Evolutionary conservation across 2,329 filamentous ascomycete genomes (phyloP), one percentile per base, ranked within the genome.

Genomic region (Metarhizium brunneum): DNA sequence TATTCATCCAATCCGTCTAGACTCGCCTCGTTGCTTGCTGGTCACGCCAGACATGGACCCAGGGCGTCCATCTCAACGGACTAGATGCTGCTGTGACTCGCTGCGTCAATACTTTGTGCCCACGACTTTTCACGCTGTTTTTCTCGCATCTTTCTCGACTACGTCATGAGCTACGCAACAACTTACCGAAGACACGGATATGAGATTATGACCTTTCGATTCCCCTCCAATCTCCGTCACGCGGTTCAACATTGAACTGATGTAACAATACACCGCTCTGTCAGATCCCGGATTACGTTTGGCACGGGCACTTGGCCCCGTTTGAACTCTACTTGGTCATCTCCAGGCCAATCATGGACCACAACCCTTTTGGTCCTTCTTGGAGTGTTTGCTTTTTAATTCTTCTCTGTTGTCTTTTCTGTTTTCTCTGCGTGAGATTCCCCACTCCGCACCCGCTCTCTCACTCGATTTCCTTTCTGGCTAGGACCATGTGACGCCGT

Each of bases 1-100:
- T 77, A 74, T 66, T 77, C 77, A 7, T 54, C 67, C 58, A 70
- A 69, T 57, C 76, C 76, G 25, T 81, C 77, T 42, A 71, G 72
- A 63, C 72, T 81, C 56, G 75, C 77, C 48, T 69, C 74, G 59
- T 71, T 80, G 61, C 71, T 81, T 56, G 72, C 74, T 58, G 72
- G 73, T 60, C 70, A 78, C 58, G 69, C 73, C 57, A 65, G 70
- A 25, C 20, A 25, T 25, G 20, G 20, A 55, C 56, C 36, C 25
- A 10, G 36, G 32, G 36, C 3, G 7, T 45, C 53, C 11, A 32
- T 29, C 30, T 35, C 52, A 47, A 54, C 14, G 30, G 35, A 4
- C 20, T 18, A 50, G 29, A 36, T 42, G n/a, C 25, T 20, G 10
- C 13, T 29, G 36, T 51, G 53, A 40, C 35, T 55, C 16, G 29